Conservation (phyloP, 129 eudicot genomes). For the Glebionis coronaria region DNA sequence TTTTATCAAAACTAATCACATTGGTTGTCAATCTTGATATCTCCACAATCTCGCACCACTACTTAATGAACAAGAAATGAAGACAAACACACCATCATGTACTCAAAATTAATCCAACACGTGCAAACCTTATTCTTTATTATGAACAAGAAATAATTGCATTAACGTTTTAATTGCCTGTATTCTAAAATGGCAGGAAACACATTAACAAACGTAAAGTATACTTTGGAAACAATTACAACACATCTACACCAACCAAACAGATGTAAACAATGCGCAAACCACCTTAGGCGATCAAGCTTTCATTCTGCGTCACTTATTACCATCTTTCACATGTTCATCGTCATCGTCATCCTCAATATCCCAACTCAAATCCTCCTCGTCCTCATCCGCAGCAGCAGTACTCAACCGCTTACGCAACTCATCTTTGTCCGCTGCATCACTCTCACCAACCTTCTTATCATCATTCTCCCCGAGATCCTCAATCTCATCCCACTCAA, state of each 20-base stretch:
- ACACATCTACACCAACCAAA: slow-evolving; percentile 7
- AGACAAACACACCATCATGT: too few relatives aligned
- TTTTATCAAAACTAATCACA: too few relatives aligned
- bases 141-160: slow-evolving; percentile 32
- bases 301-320: slow-evolving; percentile 25
- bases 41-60: too few relatives aligned
- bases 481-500: slow-evolving; percentile 97
- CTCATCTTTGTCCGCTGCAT: slow-evolving; percentile 48
- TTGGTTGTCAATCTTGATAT: too few relatives aligned
- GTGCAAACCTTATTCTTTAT: slow-evolving; percentile 19
- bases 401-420: slow-evolving; percentile 59
- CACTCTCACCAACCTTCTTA: slow-evolving; percentile 44
- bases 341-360: slow-evolving; percentile 90
- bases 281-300: slow-evolving; percentile 18
- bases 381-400: slow-evolving; percentile 40
- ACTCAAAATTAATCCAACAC: slow-evolving; percentile 10
- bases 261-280: slow-evolving; percentile 12
- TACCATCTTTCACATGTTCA: slow-evolving; percentile 40
- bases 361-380: slow-evolving; percentile 93
- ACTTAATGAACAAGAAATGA: too few relatives aligned
- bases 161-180: slow-evolving; percentile 23
- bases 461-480: slow-evolving; percentile 67
- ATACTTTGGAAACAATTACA: slow-evolving; percentile 26
- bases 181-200: slow-evolving; percentile 21
- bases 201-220: slow-evolving; percentile 19